Base-by-base conservation (phyloP, 306 rosid genomes). In the Malus orientalis region DNA sequence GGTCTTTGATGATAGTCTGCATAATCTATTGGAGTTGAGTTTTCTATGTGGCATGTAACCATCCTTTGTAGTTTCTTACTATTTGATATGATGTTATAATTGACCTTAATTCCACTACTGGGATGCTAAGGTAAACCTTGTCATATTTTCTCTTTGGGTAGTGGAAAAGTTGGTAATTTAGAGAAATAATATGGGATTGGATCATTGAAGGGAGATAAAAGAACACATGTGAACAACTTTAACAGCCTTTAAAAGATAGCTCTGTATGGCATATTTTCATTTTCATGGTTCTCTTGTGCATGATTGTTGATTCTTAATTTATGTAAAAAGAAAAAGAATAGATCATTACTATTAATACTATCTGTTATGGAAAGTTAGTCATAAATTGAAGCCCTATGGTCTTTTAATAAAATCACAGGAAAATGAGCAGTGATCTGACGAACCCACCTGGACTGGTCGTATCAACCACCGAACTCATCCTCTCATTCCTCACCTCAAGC, bases 401-500 rank as follows among this genome's bases (percentile, higher is more conserved):
- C 7, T 14, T 47, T 47, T 47, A 3, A 45, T 45, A 45, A 13
- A 45, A 45, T 55, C 66, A 13, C 42, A 55, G 45, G 23, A 78
- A 57, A 69, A 85, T 83, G 84, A 63, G 33, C 57, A 32, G 58
- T 3, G 70, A 73, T 19, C 62, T 36, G 10, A 20, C 69, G 49
- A 78, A 38, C 40, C 73, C 85, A 22, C 84, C 84, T 38, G 97
- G 96, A 66, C 85, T 93, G 18, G 77, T 93, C 1, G 44, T 91
- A 16, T 86, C 89, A 4, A 53, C 40, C 45, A 91, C 91, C 3
- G 70, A 87, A 27, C 74, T 89, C 22, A 86, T 87, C 81, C 76
- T 81, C 58, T 64, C 61, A 1, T 88, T 91, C 85, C 96, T 91
- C 30, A 60, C 78, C 67, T 79, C 80, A 0, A 0, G 90, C 97